Evolutionary conservation across 805 yeast species (phyloP).

Genomic region (Metahyphopichia silvanorum): DNA sequence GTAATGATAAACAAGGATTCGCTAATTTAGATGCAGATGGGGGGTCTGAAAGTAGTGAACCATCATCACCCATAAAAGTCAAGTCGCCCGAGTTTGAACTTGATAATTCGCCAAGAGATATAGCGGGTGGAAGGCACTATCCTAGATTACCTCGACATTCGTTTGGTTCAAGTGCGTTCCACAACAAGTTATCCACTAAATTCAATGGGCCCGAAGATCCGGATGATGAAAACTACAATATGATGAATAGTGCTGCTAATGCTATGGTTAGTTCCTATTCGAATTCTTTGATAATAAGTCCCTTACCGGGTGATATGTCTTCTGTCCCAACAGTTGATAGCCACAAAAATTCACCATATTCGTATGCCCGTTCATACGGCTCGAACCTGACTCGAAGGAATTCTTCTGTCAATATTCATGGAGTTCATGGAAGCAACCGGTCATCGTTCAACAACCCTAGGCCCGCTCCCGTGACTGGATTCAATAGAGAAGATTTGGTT

Average conservation of each 20-base stretch:
- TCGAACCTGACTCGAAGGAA: slow-evolving; percentile 16
- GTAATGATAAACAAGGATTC: too few relatives aligned
- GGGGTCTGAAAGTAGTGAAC: not conserved
- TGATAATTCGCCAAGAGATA: not conserved
- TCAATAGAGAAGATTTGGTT: slow-evolving; percentile 5
- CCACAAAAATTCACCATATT: too few relatives aligned
- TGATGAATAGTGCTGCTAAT: slow-evolving; percentile 12
- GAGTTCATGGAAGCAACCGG: slow-evolving; percentile 5
- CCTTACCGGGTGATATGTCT: too few relatives aligned
- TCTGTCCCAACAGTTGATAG: too few relatives aligned
- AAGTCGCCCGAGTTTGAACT: not conserved
- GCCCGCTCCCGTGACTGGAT: not conserved
- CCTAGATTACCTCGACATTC: slow-evolving; percentile 1
- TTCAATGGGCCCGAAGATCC: slow-evolving; percentile 17
- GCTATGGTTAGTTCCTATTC: not conserved
- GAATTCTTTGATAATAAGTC: not conserved
- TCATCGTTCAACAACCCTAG: slow-evolving; percentile 2
- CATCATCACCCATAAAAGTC: not conserved
- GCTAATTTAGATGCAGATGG: slow-evolving; percentile 1
- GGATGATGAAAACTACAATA: slow-evolving; percentile 32
- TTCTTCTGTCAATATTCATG: slow-evolving; percentile 16
- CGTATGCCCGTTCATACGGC: slow-evolving; percentile 8
- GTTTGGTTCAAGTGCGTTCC: slow-evolving; percentile 1
- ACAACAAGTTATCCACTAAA: not conserved
- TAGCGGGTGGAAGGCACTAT: not conserved